phyloP scores from a whole-genome alignment of 2,329 filamentous ascomycete genomes.

The Dactylellina leptospora region DNA sequence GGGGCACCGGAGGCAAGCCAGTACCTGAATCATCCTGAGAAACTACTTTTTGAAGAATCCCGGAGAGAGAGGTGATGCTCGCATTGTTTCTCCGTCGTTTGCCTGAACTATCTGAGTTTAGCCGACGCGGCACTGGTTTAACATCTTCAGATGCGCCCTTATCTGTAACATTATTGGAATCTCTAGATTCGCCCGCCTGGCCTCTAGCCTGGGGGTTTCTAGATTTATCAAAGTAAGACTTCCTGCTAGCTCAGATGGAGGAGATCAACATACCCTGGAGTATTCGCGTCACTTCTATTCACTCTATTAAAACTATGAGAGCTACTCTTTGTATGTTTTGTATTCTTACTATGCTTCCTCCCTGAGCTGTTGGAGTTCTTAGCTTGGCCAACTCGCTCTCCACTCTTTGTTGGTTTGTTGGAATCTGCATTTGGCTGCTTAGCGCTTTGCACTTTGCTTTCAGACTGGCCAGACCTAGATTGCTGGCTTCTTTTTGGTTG shows the following conservation, averaged over 20 bases:
- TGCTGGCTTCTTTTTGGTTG: no score
- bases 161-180: neutral
- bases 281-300: conserved; percentile 9
- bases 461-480: neutral
- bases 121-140: neutral
- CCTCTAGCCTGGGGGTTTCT: conserved; percentile 10
- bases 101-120: neutral
- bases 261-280: conserved; percentile 8
- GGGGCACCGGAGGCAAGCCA: no score
- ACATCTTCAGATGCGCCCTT: conserved; percentile 1
- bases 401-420: neutral
- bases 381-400: conserved; percentile 1
- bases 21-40: no score
- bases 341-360: conserved; percentile 3
- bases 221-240: neutral
- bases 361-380: conserved; percentile 13
- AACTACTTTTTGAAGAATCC: neutral
- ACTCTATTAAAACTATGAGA: conserved; percentile 19
- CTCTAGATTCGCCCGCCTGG: neutral
- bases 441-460: neutral
- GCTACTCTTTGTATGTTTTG: conserved; percentile 14
- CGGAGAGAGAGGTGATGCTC: conserved; percentile 1
- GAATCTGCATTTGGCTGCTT: neutral
- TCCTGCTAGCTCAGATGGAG: neutral
- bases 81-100: conserved; percentile 4